Conservation (phyloP, 1,139 yeast genomes). For the Candida tunisiensis region DNA sequence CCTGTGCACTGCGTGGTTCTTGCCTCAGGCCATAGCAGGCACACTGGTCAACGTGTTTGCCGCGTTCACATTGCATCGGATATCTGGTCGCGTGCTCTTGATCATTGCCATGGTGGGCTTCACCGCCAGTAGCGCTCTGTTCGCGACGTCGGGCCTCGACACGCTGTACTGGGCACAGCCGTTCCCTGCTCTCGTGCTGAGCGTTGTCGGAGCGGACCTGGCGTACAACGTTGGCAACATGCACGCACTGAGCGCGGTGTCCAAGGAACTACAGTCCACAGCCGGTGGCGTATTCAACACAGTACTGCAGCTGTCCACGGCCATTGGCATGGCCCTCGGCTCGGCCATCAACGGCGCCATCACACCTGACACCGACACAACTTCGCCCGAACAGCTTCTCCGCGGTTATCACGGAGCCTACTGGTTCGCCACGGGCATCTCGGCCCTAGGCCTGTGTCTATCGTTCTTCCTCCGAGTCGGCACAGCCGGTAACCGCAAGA, state of each 20-base stretch:
- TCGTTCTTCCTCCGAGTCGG: slow-evolving; percentile 24
- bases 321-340: slow-evolving; percentile 26
- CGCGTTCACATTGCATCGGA: slow-evolving; percentile 24
- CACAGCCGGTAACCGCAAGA: slow-evolving; percentile 7
- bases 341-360: slow-evolving; percentile 21
- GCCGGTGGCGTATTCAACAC: slow-evolving; percentile 32
- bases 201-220: slow-evolving; percentile 29
- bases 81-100: slow-evolving; percentile 24
- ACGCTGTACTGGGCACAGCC: slow-evolving; percentile 27
- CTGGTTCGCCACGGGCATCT: slow-evolving; percentile 24
- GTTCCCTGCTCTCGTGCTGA: slow-evolving; percentile 23
- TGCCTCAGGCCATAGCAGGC: slow-evolving; percentile 24
- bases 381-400: slow-evolving; percentile 12
- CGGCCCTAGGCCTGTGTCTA: slow-evolving; percentile 17
- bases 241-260: slow-evolving; percentile 24
- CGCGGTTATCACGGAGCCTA: slow-evolving; percentile 23
- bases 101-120: slow-evolving; percentile 20
- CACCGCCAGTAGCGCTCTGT: slow-evolving; percentile 19
- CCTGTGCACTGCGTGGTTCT: slow-evolving; percentile 24
- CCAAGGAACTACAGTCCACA: slow-evolving; percentile 21
- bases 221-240: slow-evolving; percentile 27
- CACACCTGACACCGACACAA: slow-evolving; percentile 15
- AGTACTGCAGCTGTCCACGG: slow-evolving; percentile 20
- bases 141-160: slow-evolving; percentile 22
- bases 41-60: slow-evolving; percentile 24